A percentile compares a stretch with the other conserved stretches of the same genome.
Evolutionary conservation across 345 rosid species (phyloP).

Genomic region (Dipteronia dyeriana): DNA sequence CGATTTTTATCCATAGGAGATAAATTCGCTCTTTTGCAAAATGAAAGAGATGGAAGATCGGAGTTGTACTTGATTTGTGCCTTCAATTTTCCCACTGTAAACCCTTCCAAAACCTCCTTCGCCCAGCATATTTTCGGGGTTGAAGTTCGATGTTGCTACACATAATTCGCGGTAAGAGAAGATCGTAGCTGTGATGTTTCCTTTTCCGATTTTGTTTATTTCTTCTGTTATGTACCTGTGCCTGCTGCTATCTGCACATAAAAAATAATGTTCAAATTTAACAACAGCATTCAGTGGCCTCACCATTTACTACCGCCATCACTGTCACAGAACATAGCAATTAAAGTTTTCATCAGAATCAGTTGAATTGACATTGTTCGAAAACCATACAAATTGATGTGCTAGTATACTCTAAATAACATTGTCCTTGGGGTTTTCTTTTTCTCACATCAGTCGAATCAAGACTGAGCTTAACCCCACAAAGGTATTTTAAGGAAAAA

Average conservation of each 20-base stretch:
- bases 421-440: too few species aligned
- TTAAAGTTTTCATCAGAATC: neutral
- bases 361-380: neutral
- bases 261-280: neutral
- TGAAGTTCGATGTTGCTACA: constrained; percentile 67
- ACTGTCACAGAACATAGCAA: neutral
- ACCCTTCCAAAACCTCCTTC: constrained; percentile 99
- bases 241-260: constrained; percentile 62
- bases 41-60: too few species aligned
- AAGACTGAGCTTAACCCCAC: too few species aligned
- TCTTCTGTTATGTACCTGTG: constrained; percentile 69
- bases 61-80: constrained; percentile 42
- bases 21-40: neutral
- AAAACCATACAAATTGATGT: neutral
- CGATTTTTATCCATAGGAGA: neutral
- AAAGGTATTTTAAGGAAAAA: too few species aligned
- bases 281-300: too few species aligned
- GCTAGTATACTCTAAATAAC: too few species aligned
- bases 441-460: too few species aligned
- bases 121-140: constrained; percentile 65
- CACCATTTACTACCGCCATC: neutral
- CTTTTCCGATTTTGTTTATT: constrained; percentile 61
- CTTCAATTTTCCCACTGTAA: constrained; percentile 62
- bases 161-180: constrained; percentile 66
- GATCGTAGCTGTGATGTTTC: constrained; percentile 59